These are phyloP conservation scores for Tylopilus felleus DNA, from an alignment of 768 basidiomycete species.

Conservation along the genomic window DNA sequence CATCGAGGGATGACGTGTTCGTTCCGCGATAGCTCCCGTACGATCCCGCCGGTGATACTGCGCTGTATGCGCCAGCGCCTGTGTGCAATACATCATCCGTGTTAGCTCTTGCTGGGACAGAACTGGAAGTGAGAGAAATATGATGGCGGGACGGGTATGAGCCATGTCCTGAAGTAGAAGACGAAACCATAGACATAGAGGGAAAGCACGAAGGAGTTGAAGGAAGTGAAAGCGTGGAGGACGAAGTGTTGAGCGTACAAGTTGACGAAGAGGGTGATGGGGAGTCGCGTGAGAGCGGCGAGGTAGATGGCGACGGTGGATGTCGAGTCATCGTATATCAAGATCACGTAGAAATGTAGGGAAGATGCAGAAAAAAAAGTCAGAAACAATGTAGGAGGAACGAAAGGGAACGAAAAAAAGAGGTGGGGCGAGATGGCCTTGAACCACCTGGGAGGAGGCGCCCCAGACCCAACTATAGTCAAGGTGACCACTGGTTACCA, in stretches of 20 bases:
- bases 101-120: slow-evolving; percentile 11
- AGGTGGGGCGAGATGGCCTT: not conserved
- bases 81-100: not conserved
- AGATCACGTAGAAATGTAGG: not conserved
- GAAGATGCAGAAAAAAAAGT: not conserved
- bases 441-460: not conserved
- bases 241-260: not conserved
- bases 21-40: slow-evolving; percentile 22
- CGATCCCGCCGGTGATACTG: slow-evolving; percentile 24
- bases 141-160: not conserved
- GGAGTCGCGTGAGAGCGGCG: not conserved
- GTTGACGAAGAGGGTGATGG: not conserved
- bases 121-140: not conserved
- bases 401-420: not conserved
- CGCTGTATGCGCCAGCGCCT: slow-evolving; percentile 19
- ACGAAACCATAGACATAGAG: not conserved
- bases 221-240: slow-evolving; percentile 3
- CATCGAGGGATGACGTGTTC: slow-evolving; percentile 22
- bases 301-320: not conserved
- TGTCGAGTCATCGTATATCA: slow-evolving; percentile 8
- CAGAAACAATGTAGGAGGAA: not conserved
- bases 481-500: not conserved
- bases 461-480: not conserved
- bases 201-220: not conserved
- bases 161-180: not conserved